A percentile compares a stretch with the other conserved stretches of the same genome.
Evolutionary conservation across 2,329 filamentous ascomycete species (phyloP).

Genomic region (Neonectria faginata): DNA sequence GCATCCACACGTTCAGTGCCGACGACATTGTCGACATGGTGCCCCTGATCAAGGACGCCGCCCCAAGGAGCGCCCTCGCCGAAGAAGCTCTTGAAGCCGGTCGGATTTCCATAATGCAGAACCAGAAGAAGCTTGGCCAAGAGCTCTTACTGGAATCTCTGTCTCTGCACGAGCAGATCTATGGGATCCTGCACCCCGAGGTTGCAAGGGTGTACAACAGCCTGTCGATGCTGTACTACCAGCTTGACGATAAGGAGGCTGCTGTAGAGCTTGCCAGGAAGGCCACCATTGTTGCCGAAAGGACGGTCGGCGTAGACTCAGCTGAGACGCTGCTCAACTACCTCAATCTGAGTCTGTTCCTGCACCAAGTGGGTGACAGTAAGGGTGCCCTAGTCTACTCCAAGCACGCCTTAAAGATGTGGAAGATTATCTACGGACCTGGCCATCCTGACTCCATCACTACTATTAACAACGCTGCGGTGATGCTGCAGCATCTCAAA

Average conservation of each 20-base stretch:
- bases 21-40: conserved; percentile 94
- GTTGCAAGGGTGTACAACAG: conserved; percentile 96
- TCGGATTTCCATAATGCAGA: conserved; percentile 93
- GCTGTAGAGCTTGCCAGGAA: conserved; percentile 96
- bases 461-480: conserved; percentile 97
- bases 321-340: conserved; percentile 95
- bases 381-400: conserved; percentile 88
- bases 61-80: conserved; percentile 88
- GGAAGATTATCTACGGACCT: conserved; percentile 95
- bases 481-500: conserved; percentile 97
- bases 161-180: conserved; percentile 97
- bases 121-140: conserved; percentile 94
- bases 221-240: conserved; percentile 94
- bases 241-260: conserved; percentile 96
- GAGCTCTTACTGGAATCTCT: conserved; percentile 96
- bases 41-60: conserved; percentile 94
- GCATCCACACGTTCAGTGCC: conserved; percentile 70
- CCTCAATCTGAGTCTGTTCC: conserved; percentile 92
- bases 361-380: conserved; percentile 92
- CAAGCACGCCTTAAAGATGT: conserved; percentile 91
- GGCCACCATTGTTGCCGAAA: conserved; percentile 94
- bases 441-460: conserved; percentile 98
- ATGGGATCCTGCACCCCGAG: conserved; percentile 96
- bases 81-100: conserved; percentile 97
- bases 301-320: conserved; percentile 92